Conservation (phyloP, 2,329 filamentous ascomycete species). For the Diaporthe batatas region DNA sequence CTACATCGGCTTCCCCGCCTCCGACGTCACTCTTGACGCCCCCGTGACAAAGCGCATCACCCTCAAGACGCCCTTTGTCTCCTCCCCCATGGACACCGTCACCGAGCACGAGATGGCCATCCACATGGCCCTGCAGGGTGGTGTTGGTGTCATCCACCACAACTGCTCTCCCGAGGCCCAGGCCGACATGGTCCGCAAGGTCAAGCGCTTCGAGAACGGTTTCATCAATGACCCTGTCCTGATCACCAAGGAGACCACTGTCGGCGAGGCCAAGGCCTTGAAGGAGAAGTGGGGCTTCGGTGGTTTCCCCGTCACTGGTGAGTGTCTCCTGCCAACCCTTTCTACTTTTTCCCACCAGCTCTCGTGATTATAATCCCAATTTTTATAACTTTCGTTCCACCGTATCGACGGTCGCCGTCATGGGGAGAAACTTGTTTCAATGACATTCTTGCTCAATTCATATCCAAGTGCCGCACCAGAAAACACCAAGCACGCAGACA, state of each 20-base stretch:
- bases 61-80: conserved; percentile 96
- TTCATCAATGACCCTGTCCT: conserved; percentile 98
- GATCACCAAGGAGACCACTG: conserved; percentile 87
- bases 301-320: conserved; percentile 98
- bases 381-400: conserved; percentile 99
- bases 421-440: conserved; percentile 75
- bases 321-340: conserved; percentile 57
- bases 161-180: conserved; percentile 98
- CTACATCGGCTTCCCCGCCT: conserved; percentile 97
- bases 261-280: conserved; percentile 89
- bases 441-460: conserved; percentile 35
- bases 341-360: conserved; percentile 40
- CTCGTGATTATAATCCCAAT: conserved; percentile 83
- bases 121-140: conserved; percentile 91
- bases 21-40: conserved; percentile 88
- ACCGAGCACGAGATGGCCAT: conserved; percentile 99
- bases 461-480: not conserved
- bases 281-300: conserved; percentile 99
- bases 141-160: conserved; percentile 96
- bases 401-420: conserved; percentile 87
- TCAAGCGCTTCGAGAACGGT: conserved; percentile 99
- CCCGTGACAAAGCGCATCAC: conserved; percentile 95
- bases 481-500: conserved; percentile 38
- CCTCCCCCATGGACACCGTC: conserved; percentile 99
- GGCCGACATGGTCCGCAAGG: conserved; percentile 98